Evolutionary conservation across 345 rosid species (phyloP).

Genomic region (Hevea brasiliensis): DNA sequence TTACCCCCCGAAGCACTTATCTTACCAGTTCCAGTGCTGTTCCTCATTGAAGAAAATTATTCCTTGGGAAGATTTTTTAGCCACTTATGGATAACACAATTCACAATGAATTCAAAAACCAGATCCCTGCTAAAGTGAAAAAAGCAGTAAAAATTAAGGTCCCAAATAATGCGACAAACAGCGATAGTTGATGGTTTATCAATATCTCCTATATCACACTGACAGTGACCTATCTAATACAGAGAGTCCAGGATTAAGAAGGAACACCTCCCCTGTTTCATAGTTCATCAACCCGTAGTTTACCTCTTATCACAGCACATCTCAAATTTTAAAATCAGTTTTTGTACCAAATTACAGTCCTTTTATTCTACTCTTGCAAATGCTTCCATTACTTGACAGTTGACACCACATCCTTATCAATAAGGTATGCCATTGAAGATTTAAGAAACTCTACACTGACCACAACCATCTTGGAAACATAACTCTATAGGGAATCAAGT

Average conservation of each 20-base stretch:
- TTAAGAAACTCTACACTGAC: no score
- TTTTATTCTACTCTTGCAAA: neutral
- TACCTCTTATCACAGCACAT: neutral
- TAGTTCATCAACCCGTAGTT: neutral
- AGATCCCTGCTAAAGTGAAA: neutral
- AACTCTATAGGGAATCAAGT: no score
- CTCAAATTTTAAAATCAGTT: neutral
- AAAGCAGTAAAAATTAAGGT: neutral
- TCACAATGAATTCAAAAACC: neutral
- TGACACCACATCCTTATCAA: neutral
- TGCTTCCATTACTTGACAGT: neutral
- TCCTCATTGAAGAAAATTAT: slow-evolving; percentile 22
- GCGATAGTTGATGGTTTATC: neutral
- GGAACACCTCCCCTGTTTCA: neutral
- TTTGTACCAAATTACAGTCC: neutral
- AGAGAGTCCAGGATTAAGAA: neutral
- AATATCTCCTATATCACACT: no score
- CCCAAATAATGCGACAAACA: neutral
- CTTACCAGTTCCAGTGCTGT: slow-evolving; percentile 58
- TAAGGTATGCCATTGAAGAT: neutral
- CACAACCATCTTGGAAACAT: neutral
- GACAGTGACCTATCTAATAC: neutral
- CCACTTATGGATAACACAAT: neutral
- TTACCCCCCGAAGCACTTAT: slow-evolving; percentile 65
- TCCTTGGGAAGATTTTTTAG: neutral